phyloP scores from a whole-genome alignment of 2,329 filamentous ascomycete genomes.

The Microcera coccophila region DNA sequence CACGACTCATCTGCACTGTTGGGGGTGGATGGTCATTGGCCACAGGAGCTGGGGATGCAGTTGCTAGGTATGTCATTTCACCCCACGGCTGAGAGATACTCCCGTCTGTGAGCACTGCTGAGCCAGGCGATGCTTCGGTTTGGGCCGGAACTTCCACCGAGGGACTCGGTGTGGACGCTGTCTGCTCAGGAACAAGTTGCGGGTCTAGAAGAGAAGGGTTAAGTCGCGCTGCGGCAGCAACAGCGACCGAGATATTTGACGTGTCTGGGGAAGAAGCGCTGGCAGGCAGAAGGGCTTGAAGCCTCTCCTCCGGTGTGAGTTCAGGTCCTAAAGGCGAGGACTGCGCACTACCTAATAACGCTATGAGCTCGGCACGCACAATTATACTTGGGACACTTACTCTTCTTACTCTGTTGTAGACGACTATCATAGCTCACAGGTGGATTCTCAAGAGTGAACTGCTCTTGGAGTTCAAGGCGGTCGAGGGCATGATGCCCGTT shows the following conservation, averaged over 20 bases:
- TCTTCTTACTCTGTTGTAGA: conserved; percentile 22
- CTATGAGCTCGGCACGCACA: neutral
- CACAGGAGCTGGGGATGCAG: conserved; percentile 31
- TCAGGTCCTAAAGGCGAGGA: conserved; percentile 30
- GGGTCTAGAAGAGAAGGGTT: conserved; percentile 54
- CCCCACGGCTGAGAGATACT: conserved; percentile 46
- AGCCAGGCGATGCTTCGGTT: conserved; percentile 20
- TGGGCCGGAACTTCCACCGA: conserved; percentile 20
- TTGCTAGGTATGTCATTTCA: conserved; percentile 49
- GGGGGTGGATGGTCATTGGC: conserved; percentile 30
- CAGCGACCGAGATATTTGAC: conserved; percentile 52
- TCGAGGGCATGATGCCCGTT: conserved; percentile 28
- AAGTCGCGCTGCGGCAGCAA: conserved; percentile 53
- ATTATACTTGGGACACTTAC: conserved; percentile 14
- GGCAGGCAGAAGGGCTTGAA: conserved; percentile 44
- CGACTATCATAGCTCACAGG: conserved; percentile 46
- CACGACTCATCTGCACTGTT: conserved; percentile 36
- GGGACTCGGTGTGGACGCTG: conserved; percentile 29
- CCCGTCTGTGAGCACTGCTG: conserved; percentile 21
- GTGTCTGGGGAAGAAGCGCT: conserved; percentile 40
- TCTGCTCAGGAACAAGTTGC: conserved; percentile 37
- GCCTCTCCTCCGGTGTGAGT: conserved; percentile 46
- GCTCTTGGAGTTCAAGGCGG: conserved; percentile 54
- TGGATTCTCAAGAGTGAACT: conserved; percentile 56
- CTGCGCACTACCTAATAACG: conserved; percentile 15